These are phyloP conservation scores for Arctium lappa DNA, from an alignment of 129 eudicot genomes.

Conservation along the genomic window DNA sequence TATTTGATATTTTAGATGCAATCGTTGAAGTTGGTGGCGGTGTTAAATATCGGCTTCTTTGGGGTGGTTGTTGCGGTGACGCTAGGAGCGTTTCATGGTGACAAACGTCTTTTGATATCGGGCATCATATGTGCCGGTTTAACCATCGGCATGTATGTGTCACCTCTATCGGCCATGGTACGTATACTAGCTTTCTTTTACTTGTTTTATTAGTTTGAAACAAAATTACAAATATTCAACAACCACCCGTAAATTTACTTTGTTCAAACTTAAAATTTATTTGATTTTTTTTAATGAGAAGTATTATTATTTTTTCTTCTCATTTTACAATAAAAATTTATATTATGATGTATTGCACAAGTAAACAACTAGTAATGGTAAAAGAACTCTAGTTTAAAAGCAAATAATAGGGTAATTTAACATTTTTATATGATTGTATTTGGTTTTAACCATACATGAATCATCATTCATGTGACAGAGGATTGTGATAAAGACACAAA, in stretches of 20 bases:
- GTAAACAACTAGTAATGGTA: not conserved
- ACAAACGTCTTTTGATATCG: constrained; percentile 16
- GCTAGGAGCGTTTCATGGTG: constrained; percentile 29
- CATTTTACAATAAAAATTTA: too few relatives aligned
- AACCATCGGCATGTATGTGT: constrained; percentile 49
- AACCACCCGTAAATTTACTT: not conserved
- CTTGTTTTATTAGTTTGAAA: not conserved
- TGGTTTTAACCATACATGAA: not conserved
- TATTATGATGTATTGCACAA: too few relatives aligned
- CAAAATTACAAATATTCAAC: not conserved
- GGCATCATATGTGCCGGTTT: constrained; percentile 49
- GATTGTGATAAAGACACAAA: constrained; percentile 41
- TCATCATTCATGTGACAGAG: constrained; percentile 17
- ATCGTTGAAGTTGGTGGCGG: constrained; percentile 24
- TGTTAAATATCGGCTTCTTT: constrained; percentile 32
- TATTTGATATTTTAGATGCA: constrained; percentile 24
- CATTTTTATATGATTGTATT: not conserved
- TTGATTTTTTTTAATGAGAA: too few relatives aligned
- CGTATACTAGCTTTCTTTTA: not conserved
- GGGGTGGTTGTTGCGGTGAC: constrained; percentile 35
- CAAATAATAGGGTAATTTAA: not conserved
- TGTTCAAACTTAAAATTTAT: not conserved
- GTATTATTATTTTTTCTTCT: too few relatives aligned
- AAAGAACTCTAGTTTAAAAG: not conserved
- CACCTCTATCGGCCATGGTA: constrained; percentile 56